Evolutionary conservation across 148 eudicot genomes (phyloP), one percentile per base, ranked within the genome.

Genomic region (Nepenthes mirabilis): DNA sequence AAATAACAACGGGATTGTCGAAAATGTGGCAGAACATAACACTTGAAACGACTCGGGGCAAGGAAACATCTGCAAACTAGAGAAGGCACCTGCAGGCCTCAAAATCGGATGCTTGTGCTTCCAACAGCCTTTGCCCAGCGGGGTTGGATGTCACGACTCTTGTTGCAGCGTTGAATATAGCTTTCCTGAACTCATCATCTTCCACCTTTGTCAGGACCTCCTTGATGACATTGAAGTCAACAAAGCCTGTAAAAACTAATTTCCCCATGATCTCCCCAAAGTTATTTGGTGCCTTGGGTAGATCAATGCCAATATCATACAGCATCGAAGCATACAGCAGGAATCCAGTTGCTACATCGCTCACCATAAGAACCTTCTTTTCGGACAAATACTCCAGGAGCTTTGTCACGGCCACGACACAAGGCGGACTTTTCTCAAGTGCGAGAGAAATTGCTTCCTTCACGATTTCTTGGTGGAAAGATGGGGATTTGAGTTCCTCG

Each of bases 231-330:
- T 65, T 74, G 56, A 91, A 91, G 70, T 75, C 72, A 68, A 85
- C 58, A 14, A 59, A 78, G 40, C 85, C 87, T 3, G 74, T 72
- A 75, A 83, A 66, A 48, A 88, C 61, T 36, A 88, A 70, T 32
- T 65, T 70, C 52, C 90, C 96, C 56, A 86, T 55, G 51, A 91
- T 75, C 79, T 83, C 96, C 10, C 98, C 98, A 52, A 88, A 91
- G 67, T 72, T 78, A 11, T 70, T 76, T 1, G 98, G 98, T 14
- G 98, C 96, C 75, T 80, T 91, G 8, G 98, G 98, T 12, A 88
- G 75, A 73, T 91, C 98, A 35, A 91, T 79, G 48, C 75, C 96
- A 7, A 88, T 74, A 70, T 88, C 98, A 50, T 88, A 88, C 63
- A 91, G 64, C 75, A 74, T 65, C 1, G 85, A 66, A 6, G 82